Base-by-base conservation (phyloP, 495 filamentous ascomycete species). In the Podospora appendiculata region DNA sequence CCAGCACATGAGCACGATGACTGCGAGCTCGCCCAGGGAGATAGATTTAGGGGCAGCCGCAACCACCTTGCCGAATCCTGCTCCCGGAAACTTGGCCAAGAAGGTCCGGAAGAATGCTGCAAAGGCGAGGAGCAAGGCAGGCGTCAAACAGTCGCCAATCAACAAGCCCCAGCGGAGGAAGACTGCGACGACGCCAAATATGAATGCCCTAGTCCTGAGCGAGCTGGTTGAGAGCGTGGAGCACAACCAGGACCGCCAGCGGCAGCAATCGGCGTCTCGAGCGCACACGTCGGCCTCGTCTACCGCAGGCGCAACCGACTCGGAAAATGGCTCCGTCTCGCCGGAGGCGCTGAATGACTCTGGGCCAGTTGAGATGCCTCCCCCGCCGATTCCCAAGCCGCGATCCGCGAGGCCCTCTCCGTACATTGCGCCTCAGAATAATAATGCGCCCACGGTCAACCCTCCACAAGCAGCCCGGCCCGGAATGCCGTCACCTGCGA, bases 131-230 rank as follows among this genome's bases (percentile, higher is more conserved):
- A 57, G 62, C 9, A 76, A 79, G 55, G 57, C 63, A 44, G 66
- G 69, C 55, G 76, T 87, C 36, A 84, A 86, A 49, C 87, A 92
- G 64, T 95, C 89, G 4, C 90, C 92, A 1, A 90, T 89, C 39
- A 84, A 89, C 36, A 95, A 92, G 62, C 84, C 90, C 0, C 77
- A 87, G 48, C 81, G 84, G 52, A 79, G 80, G 62, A 84, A 80
- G 54, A 77, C 79, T 4, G 67, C 72, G 7, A 71, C 79, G 8
- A 84, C 73, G 33, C 70, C 80, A 18, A 70, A 73, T 16, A 78
- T 83, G 60, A 76, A 83, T 43, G 60, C 77, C 0, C 79, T 81
- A 52, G 75, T 70, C 32, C 55, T 84, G 44, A 71, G 65, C n/a
- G 77, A 80, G 63, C 74, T 80, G 44, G 58, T 69, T 17, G 74